Conservation (phyloP, 305 asterid species). For the Salvia sclarea region DNA sequence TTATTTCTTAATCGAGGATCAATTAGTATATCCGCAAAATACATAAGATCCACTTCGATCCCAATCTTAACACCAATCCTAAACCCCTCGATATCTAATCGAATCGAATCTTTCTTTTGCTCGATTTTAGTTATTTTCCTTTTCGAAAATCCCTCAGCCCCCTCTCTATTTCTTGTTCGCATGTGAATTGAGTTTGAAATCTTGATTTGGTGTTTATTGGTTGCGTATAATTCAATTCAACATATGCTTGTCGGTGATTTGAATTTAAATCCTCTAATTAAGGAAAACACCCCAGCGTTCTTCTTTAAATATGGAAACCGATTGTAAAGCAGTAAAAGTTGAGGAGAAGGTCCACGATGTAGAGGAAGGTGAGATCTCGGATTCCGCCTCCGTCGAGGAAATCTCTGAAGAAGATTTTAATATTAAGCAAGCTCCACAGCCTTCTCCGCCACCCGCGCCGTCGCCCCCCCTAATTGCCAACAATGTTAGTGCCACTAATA, state of each 20-base stretch:
- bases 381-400: conserved; percentile 82
- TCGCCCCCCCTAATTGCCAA: conserved; percentile 32
- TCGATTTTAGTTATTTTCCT: conserved; percentile 17
- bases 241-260: conserved; percentile 43
- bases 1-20: conserved; percentile 21
- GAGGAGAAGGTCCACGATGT: conserved; percentile 53
- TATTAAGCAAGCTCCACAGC: conserved; percentile 41
- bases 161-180: conserved; percentile 11
- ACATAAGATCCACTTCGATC: conserved; percentile 34
- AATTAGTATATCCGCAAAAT: conserved; percentile 30
- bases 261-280: conserved; percentile 34
- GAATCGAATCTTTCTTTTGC: conserved; percentile 31
- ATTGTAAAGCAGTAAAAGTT: conserved; percentile 45
- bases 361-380: conserved; percentile 97
- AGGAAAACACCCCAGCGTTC: conserved; percentile 35
- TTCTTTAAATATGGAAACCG: conserved; percentile 46
- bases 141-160: conserved; percentile 8
- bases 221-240: conserved; percentile 11
- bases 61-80: conserved; percentile 15
- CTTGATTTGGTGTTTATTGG: conserved; percentile 31
- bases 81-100: conserved; percentile 30
- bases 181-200: conserved; percentile 22
- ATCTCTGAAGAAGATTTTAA: conserved; percentile 63
- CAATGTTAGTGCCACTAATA: conserved; percentile 29
- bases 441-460: conserved; percentile 29